Evolutionary conservation across 1,284 basidiomycete genomes (phyloP), one percentile per base, ranked within the genome.

Genomic region (Dichomitus squalens): DNA sequence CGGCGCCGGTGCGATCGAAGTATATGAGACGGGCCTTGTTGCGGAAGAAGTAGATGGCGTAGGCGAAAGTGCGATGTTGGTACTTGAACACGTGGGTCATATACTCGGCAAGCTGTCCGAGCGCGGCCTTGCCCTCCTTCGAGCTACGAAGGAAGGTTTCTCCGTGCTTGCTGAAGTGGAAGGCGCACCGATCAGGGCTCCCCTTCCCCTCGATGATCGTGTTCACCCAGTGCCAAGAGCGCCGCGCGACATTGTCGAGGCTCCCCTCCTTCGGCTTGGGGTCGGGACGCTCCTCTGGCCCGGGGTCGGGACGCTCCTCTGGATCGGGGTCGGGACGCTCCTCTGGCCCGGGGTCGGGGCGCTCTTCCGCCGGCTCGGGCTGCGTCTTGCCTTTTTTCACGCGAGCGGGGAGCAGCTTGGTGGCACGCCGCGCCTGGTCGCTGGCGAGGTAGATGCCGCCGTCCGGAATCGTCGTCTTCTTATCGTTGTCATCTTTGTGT

Each of bases 1-100:
- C 36, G 20, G 39, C 33, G 14, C 58, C 54, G 1, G 51, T 12
- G 3, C 51, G 49, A 25, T 63, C 58, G 23, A 38, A 63, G 36
- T 38, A 44, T 3, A 63, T 14, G 8, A 63, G 29, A 12, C 51
- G 52, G 1, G 48, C 51, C 21, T 21, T 34, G 38, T 25, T 18
- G 3, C n/a, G 27, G 18, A 16, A n/a, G 47, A 55, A 12, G 53
- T 49, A 55, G 11, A 49, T 27, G 14, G 39, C 44, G 33, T 35
- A 49, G 4, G 21, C 29, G 14, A 49, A 49, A 8, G 7, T 49
- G 25, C 53, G 53, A 36, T 49, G 53, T 31, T 48, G n/a, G n/a
- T n/a, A n/a, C n/a, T n/a, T n/a, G n/a, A n/a, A n/a, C n/a, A n/a
- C n/a, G n/a, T n/a, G n/a, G 53, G 29, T 43, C 36, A 55, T 39